Percentiles rank a stretch among this genome's conserved stretches.
Conservation (phyloP, 345 rosid species). For the Salix udensis region DNA sequence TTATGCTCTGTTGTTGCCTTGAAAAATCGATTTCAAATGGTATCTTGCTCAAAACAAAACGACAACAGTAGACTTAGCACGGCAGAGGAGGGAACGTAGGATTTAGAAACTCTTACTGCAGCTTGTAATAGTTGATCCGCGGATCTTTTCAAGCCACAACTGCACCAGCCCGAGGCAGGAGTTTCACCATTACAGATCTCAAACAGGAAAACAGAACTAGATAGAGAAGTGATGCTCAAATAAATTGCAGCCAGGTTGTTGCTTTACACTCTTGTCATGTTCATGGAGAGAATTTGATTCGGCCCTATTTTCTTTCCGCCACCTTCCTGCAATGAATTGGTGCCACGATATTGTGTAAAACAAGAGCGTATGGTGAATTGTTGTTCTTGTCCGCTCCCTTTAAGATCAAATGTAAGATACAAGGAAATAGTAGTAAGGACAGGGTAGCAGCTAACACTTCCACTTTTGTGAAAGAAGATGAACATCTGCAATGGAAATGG, state of each 20-base stretch:
- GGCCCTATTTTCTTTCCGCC: slow-evolving; percentile 55
- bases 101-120: slow-evolving; percentile 57
- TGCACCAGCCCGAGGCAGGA: slow-evolving; percentile 76
- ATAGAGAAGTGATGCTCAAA: neutral
- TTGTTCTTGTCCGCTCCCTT: neutral
- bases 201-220: slow-evolving; percentile 2
- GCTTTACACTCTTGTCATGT: slow-evolving; percentile 67
- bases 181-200: slow-evolving; percentile 20
- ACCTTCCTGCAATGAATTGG: slow-evolving; percentile 61
- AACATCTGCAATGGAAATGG: neutral
- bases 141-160: slow-evolving; percentile 90
- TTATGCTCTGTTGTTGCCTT: neutral
- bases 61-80: neutral
- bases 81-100: slow-evolving; percentile 1
- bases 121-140: slow-evolving; percentile 79
- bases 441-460: neutral
- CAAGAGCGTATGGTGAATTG: slow-evolving; percentile 2
- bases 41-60: neutral
- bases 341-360: neutral
- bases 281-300: slow-evolving; percentile 57
- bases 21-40: neutral
- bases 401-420: neutral
- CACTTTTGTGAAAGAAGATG: neutral
- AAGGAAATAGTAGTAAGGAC: neutral
- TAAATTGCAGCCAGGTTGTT: slow-evolving; percentile 20